Base-by-base conservation (phyloP, 2,329 filamentous ascomycete species). In the Emmonsiellopsis sp. region DNA sequence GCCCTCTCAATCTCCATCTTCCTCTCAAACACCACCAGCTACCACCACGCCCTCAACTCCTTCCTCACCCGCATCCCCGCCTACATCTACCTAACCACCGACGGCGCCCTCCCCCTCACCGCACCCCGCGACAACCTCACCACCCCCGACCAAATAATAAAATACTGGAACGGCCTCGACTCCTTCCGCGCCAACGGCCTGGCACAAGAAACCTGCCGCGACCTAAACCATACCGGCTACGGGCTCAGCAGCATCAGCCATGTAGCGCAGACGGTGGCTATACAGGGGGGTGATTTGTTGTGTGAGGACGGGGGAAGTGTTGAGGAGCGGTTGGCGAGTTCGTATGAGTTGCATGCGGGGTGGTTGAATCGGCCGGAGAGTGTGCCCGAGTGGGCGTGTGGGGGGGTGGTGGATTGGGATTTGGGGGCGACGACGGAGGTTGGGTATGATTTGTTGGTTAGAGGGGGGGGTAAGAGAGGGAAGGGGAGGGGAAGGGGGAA, bases 201-300 rank as follows among this genome's bases (percentile, higher is more conserved):
- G 32, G 53, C 56, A n/a, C 61, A 65, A 52, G 64, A 66, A 52
- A 67, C 61, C 7, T 67, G 63, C 35, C 63, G 64, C 30, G 64
- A 65, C 49, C 57, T 65, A 10, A 57, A 58, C 11, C 64, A 66
- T 46, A 62, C 61, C 3, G 60, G 63, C 2, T 65, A 65, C 46
- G 57, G 56, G 11, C 56, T 67, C n/a, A 50, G 56, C 3, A 62
- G 58, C 15, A 65, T 66, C 41, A 56, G 62, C 1, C 64, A 67
- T 45, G 56, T 66, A n/a, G 58, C 62, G 5, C 62, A 66, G 53
- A 65, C 62, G 2, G 58, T 62, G 2, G 55, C 61, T 6, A 66
- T 66, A 15, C 64, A 67, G 51, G 63, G 62, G 3, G 51, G 51
- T 8, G 62, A 66, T 55, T 57, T 63, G 5, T 64, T 59, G 31